Conservation (phyloP, 2,329 filamentous ascomycete genomes). For the Aspergillus tanneri region DNA sequence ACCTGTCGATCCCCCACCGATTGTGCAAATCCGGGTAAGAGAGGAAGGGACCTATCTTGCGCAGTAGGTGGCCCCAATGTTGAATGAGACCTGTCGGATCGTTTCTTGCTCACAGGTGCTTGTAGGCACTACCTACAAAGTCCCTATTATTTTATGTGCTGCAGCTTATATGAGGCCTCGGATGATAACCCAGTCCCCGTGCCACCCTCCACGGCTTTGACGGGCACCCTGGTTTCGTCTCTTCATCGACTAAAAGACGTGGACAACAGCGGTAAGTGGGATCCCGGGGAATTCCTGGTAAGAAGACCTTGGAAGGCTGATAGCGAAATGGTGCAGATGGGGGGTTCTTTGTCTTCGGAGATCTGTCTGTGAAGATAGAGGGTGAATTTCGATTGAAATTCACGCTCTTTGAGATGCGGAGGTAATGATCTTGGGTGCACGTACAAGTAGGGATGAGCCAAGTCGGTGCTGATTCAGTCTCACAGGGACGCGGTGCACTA, state of each 20-base stretch:
- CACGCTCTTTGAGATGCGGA: conserved; percentile 70
- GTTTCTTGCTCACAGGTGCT: conserved; percentile 17
- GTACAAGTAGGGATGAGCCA: not conserved
- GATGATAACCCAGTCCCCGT: conserved; percentile 47
- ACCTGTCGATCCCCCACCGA: conserved; percentile 79
- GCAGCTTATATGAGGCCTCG: conserved; percentile 54
- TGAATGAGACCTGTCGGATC: not conserved
- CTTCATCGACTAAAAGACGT: conserved; percentile 78
- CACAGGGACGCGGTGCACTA: conserved; percentile 48
- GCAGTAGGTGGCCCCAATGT: conserved; percentile 52
- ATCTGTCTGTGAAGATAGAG: conserved; percentile 74
- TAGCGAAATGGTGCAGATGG: conserved; percentile 55
- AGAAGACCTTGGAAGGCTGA: conserved; percentile 5
- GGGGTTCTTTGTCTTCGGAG: conserved; percentile 87
- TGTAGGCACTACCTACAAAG: conserved; percentile 61
- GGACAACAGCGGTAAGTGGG: conserved; percentile 58
- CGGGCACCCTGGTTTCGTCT: conserved; percentile 75
- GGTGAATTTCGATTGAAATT: conserved; percentile 74
- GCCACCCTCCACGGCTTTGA: conserved; percentile 55
- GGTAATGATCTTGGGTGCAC: conserved; percentile 41
- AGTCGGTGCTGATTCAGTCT: conserved; percentile 18
- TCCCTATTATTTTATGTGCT: conserved; percentile 64
- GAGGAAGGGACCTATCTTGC: conserved; percentile 50
- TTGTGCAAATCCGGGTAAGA: conserved; percentile 67
- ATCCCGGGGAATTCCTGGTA: not conserved